Percentiles rank a stretch among this genome's conserved stretches.
Conservation (phyloP, 345 rosid genomes). For the Eucalyptus globulus region DNA sequence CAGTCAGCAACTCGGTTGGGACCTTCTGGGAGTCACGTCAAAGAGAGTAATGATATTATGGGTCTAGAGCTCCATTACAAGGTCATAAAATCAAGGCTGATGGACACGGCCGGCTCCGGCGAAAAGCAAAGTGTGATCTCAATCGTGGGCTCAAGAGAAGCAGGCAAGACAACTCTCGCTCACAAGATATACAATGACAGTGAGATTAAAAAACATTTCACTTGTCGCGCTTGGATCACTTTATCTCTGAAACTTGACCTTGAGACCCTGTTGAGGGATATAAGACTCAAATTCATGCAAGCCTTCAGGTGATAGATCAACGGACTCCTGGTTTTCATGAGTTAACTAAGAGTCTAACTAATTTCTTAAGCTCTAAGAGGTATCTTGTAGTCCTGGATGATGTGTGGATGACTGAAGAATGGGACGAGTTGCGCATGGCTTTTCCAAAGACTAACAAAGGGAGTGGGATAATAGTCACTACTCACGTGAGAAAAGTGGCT, state of each 20-base stretch:
- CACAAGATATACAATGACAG: background rate
- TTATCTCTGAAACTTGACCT: rapidly evolving
- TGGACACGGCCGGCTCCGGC: background rate
- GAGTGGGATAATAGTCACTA: background rate
- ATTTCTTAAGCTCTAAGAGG: background rate
- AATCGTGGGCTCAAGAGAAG: background rate
- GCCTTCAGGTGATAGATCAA: background rate
- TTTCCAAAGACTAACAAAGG: background rate
- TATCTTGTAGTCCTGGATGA: background rate
- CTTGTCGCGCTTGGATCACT: background rate
- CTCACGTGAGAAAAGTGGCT: background rate
- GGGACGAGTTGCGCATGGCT: rapidly evolving
- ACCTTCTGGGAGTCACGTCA: background rate
- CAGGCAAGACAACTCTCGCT: background rate
- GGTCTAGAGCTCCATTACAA: background rate
- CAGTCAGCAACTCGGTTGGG: background rate
- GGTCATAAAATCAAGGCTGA: background rate
- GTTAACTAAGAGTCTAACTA: background rate
- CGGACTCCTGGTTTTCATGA: rapidly evolving
- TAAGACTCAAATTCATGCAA: background rate
- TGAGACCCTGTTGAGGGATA: rapidly evolving
- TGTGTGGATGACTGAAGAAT: background rate
- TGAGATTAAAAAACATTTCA: background rate
- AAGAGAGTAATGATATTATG: background rate
- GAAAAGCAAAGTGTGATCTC: background rate